Percentiles rank a stretch among this genome's conserved stretches.
Conservation (phyloP, 129 eudicot genomes). For the Tagetes erecta region DNA sequence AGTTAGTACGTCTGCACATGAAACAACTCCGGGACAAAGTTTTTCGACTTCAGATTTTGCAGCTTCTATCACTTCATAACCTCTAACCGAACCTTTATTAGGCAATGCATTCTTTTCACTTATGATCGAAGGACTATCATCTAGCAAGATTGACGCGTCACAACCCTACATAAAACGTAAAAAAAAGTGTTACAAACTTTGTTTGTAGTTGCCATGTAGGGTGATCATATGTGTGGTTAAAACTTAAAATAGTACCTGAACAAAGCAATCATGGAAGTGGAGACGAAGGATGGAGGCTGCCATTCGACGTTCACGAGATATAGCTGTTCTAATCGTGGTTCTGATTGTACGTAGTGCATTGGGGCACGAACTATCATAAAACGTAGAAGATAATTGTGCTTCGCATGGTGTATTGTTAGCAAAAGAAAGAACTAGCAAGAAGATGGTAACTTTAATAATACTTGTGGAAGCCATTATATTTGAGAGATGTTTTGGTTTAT, state of each 20-base stretch:
- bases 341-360: conserved; percentile 29
- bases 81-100: conserved; percentile 46
- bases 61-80: conserved; percentile 45
- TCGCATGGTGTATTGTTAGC: conserved; percentile 19
- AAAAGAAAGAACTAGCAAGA: conserved; percentile 23
- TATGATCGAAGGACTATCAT: conserved; percentile 28
- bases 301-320: conserved; percentile 40
- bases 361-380: conserved; percentile 33
- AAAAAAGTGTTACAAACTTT: background rate
- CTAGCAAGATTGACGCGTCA: conserved; percentile 71
- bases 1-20: conserved; percentile 66
- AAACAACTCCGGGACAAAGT: conserved; percentile 58
- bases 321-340: conserved; percentile 36
- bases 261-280: conserved; percentile 41
- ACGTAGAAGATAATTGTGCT: conserved; percentile 37
- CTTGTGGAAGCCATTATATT: conserved; percentile 23
- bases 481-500: background rate
- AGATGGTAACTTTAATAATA: background rate
- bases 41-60: conserved; percentile 55
- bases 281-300: conserved; percentile 39
- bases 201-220: background rate
- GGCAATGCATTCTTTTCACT: conserved; percentile 24
- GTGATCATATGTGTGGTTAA: background rate
- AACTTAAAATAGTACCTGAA: conserved; percentile 24
- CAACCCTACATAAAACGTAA: conserved; percentile 42